Percentiles rank a stretch among this genome's conserved stretches.
Conservation (phyloP, 176 grass and related monocot genomes). For the Melocanna baccifera region DNA sequence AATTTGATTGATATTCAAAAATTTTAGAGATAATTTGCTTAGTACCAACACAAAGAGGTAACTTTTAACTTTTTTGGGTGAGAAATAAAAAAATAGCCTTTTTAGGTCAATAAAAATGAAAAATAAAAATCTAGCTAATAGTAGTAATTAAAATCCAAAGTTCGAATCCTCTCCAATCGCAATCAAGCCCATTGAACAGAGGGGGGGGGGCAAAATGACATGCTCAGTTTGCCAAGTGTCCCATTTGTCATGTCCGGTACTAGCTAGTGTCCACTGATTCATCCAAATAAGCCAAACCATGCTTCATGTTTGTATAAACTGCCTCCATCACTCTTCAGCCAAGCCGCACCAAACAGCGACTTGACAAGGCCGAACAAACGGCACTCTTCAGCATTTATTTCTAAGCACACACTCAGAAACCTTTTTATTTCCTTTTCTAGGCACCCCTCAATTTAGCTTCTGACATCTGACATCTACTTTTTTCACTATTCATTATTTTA, state of each 20-base stretch:
- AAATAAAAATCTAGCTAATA: background rate
- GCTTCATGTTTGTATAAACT: slow-evolving; percentile 10
- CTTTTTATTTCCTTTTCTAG: too few relatives aligned
- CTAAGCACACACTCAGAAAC: too few relatives aligned
- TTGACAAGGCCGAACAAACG: too few relatives aligned
- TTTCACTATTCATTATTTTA: too few relatives aligned
- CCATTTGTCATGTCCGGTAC: slow-evolving; percentile 32
- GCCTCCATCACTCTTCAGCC: slow-evolving; percentile 35
- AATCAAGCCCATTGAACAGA: slow-evolving; percentile 9
- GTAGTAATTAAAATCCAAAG: background rate
- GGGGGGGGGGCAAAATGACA: slow-evolving; percentile 32
- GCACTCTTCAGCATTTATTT: too few relatives aligned
- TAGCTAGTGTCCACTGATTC: slow-evolving; percentile 24
- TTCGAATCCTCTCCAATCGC: slow-evolving; percentile 21
- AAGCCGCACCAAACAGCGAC: too few relatives aligned
- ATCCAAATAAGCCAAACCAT: slow-evolving; percentile 35
- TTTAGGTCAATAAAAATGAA: background rate
- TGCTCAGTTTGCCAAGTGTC: slow-evolving; percentile 35
- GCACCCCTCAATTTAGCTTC: too few relatives aligned
- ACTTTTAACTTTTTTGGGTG: background rate
- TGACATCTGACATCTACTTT: too few relatives aligned
- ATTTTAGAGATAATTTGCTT: background rate
- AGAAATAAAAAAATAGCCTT: background rate
- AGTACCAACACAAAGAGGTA: background rate
- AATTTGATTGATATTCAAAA: background rate